Percentiles rank a stretch among this genome's conserved stretches.
Evolutionary conservation across 1,284 basidiomycete species (phyloP).

Genomic region (Moesziomyces parantarcticus): DNA sequence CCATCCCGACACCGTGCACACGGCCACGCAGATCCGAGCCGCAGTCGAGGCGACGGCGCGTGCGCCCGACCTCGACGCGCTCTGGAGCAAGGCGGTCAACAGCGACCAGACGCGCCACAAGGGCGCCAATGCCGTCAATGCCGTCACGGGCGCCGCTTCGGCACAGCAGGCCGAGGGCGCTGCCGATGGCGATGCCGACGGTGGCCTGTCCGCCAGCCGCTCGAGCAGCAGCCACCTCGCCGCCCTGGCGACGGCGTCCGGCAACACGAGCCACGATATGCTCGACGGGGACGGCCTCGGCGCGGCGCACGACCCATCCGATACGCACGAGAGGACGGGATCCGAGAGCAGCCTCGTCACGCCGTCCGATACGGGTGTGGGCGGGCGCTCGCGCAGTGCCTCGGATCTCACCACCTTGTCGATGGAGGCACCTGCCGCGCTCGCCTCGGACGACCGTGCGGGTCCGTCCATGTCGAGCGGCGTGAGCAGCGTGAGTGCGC

Average conservation of each 20-base stretch:
- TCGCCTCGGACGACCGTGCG: conserved; percentile 3
- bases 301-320: conserved; percentile 3
- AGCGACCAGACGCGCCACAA: conserved; percentile 39
- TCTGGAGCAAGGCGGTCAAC: conserved; percentile 58
- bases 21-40: conserved; percentile 41
- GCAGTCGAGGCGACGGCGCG: conserved; percentile 42
- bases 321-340: conserved; percentile 25
- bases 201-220: conserved; percentile 12
- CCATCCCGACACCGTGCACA: conserved; percentile 51
- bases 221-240: conserved; percentile 19
- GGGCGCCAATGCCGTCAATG: conserved; percentile 5
- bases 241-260: conserved; percentile 12
- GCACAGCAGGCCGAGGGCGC: conserved; percentile 6
- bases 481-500: conserved; percentile 4
- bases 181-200: neutral
- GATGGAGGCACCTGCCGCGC: conserved; percentile 8
- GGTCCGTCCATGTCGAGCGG: conserved; percentile 3
- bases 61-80: conserved; percentile 54
- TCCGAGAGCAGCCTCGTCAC: conserved; percentile 35
- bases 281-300: conserved; percentile 6
- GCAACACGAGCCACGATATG: conserved; percentile 34
- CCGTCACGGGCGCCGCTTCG: conserved; percentile 2
- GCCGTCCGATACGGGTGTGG: conserved; percentile 12
- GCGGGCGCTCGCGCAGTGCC: conserved; percentile 37
- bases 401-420: conserved; percentile 43